Evolutionary conservation across 768 basidiomycete genomes (phyloP).

Genomic region (Favolaschia claudopus): DNA sequence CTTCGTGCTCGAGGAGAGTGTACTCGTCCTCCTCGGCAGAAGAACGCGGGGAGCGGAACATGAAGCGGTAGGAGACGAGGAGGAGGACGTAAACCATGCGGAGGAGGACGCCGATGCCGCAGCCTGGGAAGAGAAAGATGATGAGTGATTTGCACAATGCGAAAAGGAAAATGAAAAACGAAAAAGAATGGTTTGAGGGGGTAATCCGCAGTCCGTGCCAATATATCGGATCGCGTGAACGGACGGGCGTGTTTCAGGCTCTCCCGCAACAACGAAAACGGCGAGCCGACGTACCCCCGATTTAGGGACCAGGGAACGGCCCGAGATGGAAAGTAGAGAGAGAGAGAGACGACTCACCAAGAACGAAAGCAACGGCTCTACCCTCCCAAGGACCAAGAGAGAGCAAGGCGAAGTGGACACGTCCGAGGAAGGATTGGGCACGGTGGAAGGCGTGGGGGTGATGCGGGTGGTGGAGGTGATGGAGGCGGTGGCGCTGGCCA

Average conservation of each 20-base stretch:
- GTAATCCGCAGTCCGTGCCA: constrained; percentile 8
- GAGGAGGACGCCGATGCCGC: constrained; percentile 82
- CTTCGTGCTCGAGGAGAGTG: constrained; percentile 45
- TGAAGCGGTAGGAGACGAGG: constrained; percentile 65
- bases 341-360: constrained; percentile 57
- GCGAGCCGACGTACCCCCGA: too few species aligned
- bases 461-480: constrained; percentile 31
- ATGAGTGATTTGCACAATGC: neutral
- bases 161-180: neutral
- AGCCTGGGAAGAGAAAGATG: constrained; percentile 57
- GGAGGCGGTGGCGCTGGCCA: constrained; percentile 31
- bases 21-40: constrained; percentile 50
- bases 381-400: constrained; percentile 85
- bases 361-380: constrained; percentile 81
- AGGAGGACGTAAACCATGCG: constrained; percentile 82
- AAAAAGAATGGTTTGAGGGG: neutral
- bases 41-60: constrained; percentile 42
- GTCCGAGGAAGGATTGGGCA: constrained; percentile 56
- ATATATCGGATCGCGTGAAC: neutral
- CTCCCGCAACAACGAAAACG: neutral
- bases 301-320: neutral
- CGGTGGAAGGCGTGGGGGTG: constrained; percentile 37
- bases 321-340: neutral
- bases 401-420: constrained; percentile 72
- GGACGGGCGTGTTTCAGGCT: too few species aligned